A percentile compares a stretch with the other conserved stretches of the same genome.
Evolutionary conservation across 306 rosid genomes (phyloP).

Genomic region (Senna siamea): DNA sequence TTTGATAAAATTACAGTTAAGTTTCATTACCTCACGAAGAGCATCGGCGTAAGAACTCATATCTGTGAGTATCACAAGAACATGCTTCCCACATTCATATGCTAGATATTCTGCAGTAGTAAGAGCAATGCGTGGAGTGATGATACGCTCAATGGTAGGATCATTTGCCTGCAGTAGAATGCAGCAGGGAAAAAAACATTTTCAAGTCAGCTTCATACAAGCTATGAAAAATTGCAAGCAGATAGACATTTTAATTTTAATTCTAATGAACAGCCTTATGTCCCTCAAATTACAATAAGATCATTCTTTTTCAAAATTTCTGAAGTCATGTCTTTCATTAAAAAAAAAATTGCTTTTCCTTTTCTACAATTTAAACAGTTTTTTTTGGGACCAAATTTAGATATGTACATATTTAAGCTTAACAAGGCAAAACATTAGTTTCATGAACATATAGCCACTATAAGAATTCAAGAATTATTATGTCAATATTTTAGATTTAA

Average conservation of each 20-base stretch:
- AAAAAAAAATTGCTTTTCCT: neutral
- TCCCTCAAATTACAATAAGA: constrained; percentile 25
- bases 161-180: constrained; percentile 85
- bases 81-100: constrained; percentile 99
- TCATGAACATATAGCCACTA: constrained; percentile 19
- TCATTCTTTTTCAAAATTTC: neutral
- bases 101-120: constrained; percentile 99
- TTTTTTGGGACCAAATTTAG: neutral
- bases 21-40: constrained; percentile 90
- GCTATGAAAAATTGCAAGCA: constrained; percentile 2
- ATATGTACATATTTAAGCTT: constrained; percentile 1
- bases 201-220: constrained; percentile 23
- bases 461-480: neutral
- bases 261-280: neutral
- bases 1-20: constrained; percentile 18
- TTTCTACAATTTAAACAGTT: neutral
- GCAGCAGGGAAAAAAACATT: constrained; percentile 19
- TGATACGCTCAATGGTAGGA: constrained; percentile 98
- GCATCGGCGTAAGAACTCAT: constrained; percentile 99
- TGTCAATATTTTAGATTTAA: constrained; percentile 18
- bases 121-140: constrained; percentile 99
- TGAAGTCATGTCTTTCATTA: neutral
- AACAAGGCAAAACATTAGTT: neutral
- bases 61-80: constrained; percentile 97
- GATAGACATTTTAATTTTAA: neutral